Evolutionary conservation across 306 rosid genomes (phyloP).

Genomic region (Notholithocarpus densiflorus): DNA sequence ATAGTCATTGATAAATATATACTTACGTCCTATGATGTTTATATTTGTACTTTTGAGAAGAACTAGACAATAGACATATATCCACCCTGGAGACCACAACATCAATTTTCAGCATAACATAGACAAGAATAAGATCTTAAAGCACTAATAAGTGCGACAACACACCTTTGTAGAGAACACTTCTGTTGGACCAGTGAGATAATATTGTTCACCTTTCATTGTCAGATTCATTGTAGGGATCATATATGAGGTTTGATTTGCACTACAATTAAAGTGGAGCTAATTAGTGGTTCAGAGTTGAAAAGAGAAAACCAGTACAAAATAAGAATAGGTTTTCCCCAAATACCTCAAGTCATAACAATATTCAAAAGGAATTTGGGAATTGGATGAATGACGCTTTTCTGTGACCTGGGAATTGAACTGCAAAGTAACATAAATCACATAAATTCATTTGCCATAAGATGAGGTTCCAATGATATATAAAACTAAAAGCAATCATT

Average conservation of each 20-base stretch:
- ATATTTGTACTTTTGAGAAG: conserved; percentile 52
- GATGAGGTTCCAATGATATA: conserved; percentile 13
- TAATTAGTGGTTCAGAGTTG: conserved; percentile 16
- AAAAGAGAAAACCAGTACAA: not conserved
- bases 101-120: not conserved
- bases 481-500: not conserved
- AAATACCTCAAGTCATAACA: conserved; percentile 61
- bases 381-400: conserved; percentile 20
- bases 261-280: conserved; percentile 35
- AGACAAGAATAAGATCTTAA: not conserved
- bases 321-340: not conserved
- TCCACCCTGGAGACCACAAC: conserved; percentile 41
- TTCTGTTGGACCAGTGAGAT: conserved; percentile 31
- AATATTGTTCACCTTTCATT: conserved; percentile 59
- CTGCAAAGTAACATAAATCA: conserved; percentile 38
- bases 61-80: conserved; percentile 44
- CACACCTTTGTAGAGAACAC: conserved; percentile 12
- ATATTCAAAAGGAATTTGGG: conserved; percentile 61
- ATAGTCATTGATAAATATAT: not conserved
- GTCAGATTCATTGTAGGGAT: conserved; percentile 54
- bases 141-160: not conserved
- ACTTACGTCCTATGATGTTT: conserved; percentile 90
- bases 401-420: conserved; percentile 39
- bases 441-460: not conserved
- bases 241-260: conserved; percentile 19